Evolutionary conservation across 2,329 filamentous ascomycete species (phyloP).

Genomic region (Neofusicoccum ribis): DNA sequence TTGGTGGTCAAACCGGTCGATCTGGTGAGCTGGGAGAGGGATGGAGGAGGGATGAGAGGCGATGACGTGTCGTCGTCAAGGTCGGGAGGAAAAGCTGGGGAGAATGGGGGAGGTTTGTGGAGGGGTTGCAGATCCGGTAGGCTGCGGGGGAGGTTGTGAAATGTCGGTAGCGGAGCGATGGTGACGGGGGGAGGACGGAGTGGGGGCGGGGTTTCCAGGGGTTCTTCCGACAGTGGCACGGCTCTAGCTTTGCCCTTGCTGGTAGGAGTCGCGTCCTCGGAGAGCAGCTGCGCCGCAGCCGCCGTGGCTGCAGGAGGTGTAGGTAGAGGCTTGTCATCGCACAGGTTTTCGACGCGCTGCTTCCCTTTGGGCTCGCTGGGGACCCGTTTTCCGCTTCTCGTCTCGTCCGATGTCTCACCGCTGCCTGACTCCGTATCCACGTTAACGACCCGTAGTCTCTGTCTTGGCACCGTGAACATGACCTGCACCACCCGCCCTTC

Average conservation of each 20-base stretch:
- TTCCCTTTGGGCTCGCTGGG: conserved; percentile 6
- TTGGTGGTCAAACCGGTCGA: neutral
- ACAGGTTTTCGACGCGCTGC: neutral
- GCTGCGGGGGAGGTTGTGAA: neutral
- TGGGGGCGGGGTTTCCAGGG: neutral
- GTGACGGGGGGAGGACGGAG: neutral
- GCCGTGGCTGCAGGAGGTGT: neutral
- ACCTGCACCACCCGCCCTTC: conserved; percentile 51
- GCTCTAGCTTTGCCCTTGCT: neutral
- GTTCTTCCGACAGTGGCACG: neutral
- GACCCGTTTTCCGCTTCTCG: neutral
- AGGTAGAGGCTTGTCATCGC: neutral
- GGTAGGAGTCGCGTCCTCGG: neutral
- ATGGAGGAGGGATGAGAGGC: neutral
- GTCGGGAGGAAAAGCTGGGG: neutral
- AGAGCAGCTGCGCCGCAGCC: neutral
- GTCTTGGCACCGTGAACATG: conserved; percentile 92
- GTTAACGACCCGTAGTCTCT: conserved; percentile 86
- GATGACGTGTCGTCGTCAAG: neutral
- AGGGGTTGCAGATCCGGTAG: neutral
- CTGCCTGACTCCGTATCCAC: conserved; percentile 4
- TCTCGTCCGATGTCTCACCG: conserved; percentile 3
- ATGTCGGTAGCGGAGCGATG: neutral
- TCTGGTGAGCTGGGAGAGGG: neutral
- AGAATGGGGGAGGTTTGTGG: conserved; percentile 1